Evolutionary conservation across 2,329 filamentous ascomycete genomes (phyloP).

Genomic region (Orbilia javanica): DNA sequence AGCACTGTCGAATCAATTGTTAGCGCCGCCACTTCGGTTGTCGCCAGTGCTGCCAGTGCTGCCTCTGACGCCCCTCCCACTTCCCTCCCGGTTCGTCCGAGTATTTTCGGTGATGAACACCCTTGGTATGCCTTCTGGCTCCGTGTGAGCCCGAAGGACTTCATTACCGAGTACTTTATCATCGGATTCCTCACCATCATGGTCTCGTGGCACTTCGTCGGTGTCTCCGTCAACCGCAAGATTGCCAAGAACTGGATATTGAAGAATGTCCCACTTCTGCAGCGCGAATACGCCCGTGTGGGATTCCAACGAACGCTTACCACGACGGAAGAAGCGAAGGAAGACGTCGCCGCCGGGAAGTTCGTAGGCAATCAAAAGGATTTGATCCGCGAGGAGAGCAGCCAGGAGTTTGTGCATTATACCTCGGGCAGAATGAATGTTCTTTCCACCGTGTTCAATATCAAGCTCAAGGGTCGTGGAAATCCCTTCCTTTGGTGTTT

Average conservation of each 20-base stretch:
- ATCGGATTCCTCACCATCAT: slow-evolving; percentile 80
- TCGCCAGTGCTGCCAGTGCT: slow-evolving; percentile 68
- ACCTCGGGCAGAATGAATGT: slow-evolving; percentile 92
- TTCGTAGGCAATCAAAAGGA: slow-evolving; percentile 43
- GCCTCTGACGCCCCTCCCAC: slow-evolving; percentile 73
- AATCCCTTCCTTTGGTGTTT: slow-evolving; percentile 78
- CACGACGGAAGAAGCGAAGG: slow-evolving; percentile 68
- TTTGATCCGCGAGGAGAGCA: slow-evolving; percentile 75
- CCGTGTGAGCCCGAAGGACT: slow-evolving; percentile 84
- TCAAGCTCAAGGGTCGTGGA: slow-evolving; percentile 85
- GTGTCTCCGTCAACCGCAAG: slow-evolving; percentile 80
- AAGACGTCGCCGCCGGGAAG: slow-evolving; percentile 63
- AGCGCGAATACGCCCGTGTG: slow-evolving; percentile 86
- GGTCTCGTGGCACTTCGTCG: slow-evolving; percentile 82
- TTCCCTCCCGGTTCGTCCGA: slow-evolving; percentile 27
- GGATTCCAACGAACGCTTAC: slow-evolving; percentile 73
- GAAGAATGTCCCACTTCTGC: slow-evolving; percentile 78
- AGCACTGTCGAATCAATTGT: slow-evolving; percentile 68
- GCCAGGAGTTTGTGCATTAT: slow-evolving; percentile 88
- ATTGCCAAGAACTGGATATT: slow-evolving; percentile 85
- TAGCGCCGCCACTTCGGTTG: slow-evolving; percentile 63
- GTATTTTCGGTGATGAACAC: slow-evolving; percentile 49
- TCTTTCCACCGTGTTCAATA: slow-evolving; percentile 87
- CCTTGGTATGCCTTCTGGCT: slow-evolving; percentile 95
- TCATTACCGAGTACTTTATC: slow-evolving; percentile 87